These are phyloP conservation scores for Cenchrus purpureus DNA, from an alignment of 176 grass and related monocot species.

Conservation along the genomic window DNA sequence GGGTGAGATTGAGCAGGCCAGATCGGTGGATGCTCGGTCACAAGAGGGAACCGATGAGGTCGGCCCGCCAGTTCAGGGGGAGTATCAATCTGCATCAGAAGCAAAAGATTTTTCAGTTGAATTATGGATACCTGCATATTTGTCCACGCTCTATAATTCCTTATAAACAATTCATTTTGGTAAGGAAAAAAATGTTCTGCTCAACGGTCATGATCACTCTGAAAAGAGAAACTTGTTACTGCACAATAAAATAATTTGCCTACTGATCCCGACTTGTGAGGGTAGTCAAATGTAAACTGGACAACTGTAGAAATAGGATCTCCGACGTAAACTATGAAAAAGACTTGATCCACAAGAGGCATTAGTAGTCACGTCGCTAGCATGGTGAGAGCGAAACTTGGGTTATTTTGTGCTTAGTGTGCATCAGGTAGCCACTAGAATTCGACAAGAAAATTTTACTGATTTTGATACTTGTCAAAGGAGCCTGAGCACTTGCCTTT, in stretches of 20 bases:
- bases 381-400: conserved; percentile 43
- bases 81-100: conserved; percentile 58
- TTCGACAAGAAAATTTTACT: conserved; percentile 21
- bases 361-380: conserved; percentile 41
- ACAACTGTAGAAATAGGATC: conserved; percentile 35
- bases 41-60: conserved; percentile 36
- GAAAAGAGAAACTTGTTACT: conserved; percentile 32
- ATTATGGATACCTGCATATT: conserved; percentile 30
- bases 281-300: conserved; percentile 11
- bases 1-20: conserved; percentile 61
- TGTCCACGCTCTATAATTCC: background rate
- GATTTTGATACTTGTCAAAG: conserved; percentile 4
- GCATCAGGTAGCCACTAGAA: conserved; percentile 19
- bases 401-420: conserved; percentile 14
- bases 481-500: conserved; percentile 36
- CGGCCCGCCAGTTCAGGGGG: conserved; percentile 44
- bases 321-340: conserved; percentile 36
- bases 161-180: conserved; percentile 20
- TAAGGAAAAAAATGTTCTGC: background rate
- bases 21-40: conserved; percentile 52
- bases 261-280: conserved; percentile 26
- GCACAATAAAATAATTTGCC: conserved; percentile 32
- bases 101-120: conserved; percentile 22
- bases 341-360: conserved; percentile 27
- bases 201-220: conserved; percentile 18